Evolutionary conservation across 2,329 filamentous ascomycete genomes (phyloP), one percentile per base, ranked within the genome.

Genomic region (Neurospora sp.): DNA sequence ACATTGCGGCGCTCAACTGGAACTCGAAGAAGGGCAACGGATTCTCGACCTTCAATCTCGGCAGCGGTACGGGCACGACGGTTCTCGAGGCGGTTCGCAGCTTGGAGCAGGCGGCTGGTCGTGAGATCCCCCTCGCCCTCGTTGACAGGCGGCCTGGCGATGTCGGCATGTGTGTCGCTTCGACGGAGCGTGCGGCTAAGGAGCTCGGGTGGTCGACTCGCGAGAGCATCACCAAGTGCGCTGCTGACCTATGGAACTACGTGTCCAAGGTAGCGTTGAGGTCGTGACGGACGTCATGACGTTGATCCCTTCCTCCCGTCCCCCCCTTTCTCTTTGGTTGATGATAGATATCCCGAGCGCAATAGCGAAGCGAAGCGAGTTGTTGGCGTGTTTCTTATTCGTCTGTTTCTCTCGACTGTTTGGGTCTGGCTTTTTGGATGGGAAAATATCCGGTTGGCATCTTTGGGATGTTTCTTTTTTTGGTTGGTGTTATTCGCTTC

Each of bases 1-100:
- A 91, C 77, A 84, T 90, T 43, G 87, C 88, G 7, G 89, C 89
- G 33, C 66, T 72, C 67, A 38, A 36, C 67, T 69, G 72, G 72
- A 70, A 71, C 43, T 67, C 68, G 70, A 80, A 67, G 74, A 70
- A 70, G 71, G 58, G 76, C 80, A 23, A 67, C 28, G 80, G 76
- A 0, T 84, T 82, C 74, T 79, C 81, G 40, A 80, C 81, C 3
- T 84, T 81, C 73, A 84, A 84, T 71, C 76, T 84, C 5, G 83
- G 83, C 4, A 82, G 80, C 7, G 83, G 83, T n/a, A 80, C 76
- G 39, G 82, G 82, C 4, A 80, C 81, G 9, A 83, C 82, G 0
- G 83, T 84, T 2, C 75, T 79, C 15, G 82, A 84, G 69, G 81
- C 82, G 6, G 79, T 84, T 23, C 73, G 73, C 43, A 81, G 79